Evolutionary conservation across 2,329 filamentous ascomycete species (phyloP).

Genomic region (Pseudopithomyces maydicus): DNA sequence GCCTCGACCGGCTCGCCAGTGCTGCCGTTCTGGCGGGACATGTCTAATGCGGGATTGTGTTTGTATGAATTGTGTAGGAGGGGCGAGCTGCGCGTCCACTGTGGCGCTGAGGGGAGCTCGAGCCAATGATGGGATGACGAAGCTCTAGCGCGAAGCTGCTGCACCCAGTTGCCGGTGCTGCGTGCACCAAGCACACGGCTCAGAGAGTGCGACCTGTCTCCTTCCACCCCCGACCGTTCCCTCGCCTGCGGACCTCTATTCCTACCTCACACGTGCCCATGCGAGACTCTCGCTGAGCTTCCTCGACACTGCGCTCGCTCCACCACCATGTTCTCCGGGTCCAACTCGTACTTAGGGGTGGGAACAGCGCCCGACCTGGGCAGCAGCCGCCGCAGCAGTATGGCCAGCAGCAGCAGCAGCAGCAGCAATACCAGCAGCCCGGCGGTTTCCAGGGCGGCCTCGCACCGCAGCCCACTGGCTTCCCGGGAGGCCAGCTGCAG

Average conservation of each 20-base stretch:
- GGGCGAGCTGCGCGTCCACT: slow-evolving; percentile 9
- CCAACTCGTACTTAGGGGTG: slow-evolving; percentile 84
- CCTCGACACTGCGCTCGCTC: slow-evolving; percentile 11
- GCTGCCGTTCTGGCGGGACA: slow-evolving; percentile 40
- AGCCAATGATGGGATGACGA: slow-evolving; percentile 32
- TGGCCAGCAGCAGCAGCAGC: slow-evolving; percentile 55
- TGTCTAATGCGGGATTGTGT: slow-evolving; percentile 17
- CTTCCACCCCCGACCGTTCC: slow-evolving; percentile 22
- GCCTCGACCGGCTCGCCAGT: slow-evolving; percentile 28
- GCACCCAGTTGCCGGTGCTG: too few species aligned
- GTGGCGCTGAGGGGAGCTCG: slow-evolving; percentile 18
- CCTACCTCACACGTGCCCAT: slow-evolving; percentile 5
- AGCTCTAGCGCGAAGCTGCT: slow-evolving; percentile 32
- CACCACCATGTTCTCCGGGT: slow-evolving; percentile 83
- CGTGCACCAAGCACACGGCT: slow-evolving; percentile 22
- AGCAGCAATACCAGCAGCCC: slow-evolving; percentile 59
- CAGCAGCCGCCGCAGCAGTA: slow-evolving; percentile 54
- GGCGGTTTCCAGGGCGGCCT: slow-evolving; percentile 56
- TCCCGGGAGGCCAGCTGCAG: slow-evolving; percentile 57
- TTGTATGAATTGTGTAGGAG: slow-evolving; percentile 6
- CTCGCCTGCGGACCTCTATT: slow-evolving; percentile 1
- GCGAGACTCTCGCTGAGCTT: slow-evolving; percentile 7
- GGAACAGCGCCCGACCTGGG: slow-evolving; percentile 74
- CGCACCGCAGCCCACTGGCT: slow-evolving; percentile 57
- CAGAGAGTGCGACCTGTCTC: slow-evolving; percentile 27